Conservation (phyloP, 2,329 filamentous ascomycete genomes). For the Neonectria sp. region DNA sequence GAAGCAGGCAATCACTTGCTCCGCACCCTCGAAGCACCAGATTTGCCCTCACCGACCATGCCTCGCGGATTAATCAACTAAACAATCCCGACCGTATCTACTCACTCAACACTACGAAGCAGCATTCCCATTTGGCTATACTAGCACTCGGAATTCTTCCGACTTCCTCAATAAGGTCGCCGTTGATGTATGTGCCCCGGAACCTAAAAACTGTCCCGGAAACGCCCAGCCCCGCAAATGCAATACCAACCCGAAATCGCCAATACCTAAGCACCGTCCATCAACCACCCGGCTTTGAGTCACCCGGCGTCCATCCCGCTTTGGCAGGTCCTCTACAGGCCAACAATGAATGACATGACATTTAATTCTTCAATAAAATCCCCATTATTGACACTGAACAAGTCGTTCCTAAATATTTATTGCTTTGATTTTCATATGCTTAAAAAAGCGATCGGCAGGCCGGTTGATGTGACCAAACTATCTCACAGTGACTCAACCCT, state of each 20-base stretch:
- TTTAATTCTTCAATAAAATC: background rate
- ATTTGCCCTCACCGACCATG: background rate
- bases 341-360: background rate
- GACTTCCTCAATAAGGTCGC: background rate
- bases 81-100: background rate
- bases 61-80: background rate
- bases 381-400: background rate
- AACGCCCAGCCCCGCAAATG: slow-evolving; percentile 1
- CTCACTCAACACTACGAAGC: background rate
- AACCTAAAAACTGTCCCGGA: slow-evolving; percentile 1
- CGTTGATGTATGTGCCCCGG: background rate
- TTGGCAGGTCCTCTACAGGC: background rate
- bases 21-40: background rate
- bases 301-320: slow-evolving; percentile 2
- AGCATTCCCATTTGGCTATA: too few species aligned
- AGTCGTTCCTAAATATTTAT: background rate
- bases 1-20: background rate
- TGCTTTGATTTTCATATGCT: background rate
- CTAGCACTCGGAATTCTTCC: background rate
- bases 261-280: too few species aligned
- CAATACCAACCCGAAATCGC: background rate
- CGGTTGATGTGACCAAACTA: background rate
- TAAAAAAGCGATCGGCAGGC: background rate
- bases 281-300: slow-evolving; percentile 1
- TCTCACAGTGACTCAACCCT: background rate